These are phyloP conservation scores for Nepenthes alata DNA, from an alignment of 179 eudicot genomes.

Conservation along the genomic window DNA sequence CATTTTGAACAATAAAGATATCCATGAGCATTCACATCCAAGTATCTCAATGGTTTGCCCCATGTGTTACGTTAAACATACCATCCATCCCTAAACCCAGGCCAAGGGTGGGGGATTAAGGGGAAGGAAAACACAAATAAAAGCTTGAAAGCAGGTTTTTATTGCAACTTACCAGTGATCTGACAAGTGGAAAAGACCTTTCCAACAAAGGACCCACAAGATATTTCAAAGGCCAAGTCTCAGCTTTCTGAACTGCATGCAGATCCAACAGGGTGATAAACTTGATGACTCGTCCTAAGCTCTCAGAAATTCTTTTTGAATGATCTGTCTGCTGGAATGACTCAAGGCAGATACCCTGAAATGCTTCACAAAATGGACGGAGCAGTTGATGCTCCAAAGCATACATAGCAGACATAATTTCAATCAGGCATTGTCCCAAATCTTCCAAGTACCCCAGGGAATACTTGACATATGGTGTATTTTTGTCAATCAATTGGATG, in stretches of 20 bases:
- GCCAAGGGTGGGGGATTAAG: too few species aligned
- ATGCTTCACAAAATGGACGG: constrained; percentile 41
- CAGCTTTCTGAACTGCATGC: constrained; percentile 48
- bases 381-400: constrained; percentile 38
- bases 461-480: constrained; percentile 23
- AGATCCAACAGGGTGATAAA: constrained; percentile 47
- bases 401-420: constrained; percentile 54
- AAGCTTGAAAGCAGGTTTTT: not conserved
- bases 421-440: constrained; percentile 60
- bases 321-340: constrained; percentile 35
- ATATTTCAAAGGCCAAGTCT: constrained; percentile 63
- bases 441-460: constrained; percentile 33
- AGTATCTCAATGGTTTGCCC: not conserved
- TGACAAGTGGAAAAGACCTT: constrained; percentile 45
- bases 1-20: not conserved
- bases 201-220: constrained; percentile 69
- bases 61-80: too few species aligned
- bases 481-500: constrained; percentile 19
- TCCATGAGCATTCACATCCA: not conserved
- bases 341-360: constrained; percentile 54
- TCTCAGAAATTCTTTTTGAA: constrained; percentile 21
- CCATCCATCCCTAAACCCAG: too few species aligned
- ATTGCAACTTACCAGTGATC: constrained; percentile 45
- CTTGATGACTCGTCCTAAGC: constrained; percentile 21
- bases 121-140: not conserved